phyloP scores from a whole-genome alignment of 495 filamentous ascomycete genomes.

The Parathielavia appendiculata region DNA sequence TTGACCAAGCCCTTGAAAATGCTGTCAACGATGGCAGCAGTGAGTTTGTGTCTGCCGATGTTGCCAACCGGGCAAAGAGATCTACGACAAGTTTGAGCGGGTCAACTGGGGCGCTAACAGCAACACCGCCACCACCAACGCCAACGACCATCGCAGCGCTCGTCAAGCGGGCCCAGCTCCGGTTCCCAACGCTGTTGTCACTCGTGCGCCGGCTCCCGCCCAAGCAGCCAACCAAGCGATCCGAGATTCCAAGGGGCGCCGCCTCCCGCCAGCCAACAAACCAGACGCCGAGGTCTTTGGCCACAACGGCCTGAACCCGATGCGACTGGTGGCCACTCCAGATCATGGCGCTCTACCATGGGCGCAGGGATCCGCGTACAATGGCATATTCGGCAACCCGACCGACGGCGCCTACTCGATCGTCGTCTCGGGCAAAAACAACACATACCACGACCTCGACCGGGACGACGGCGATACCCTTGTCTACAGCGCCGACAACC shows the following conservation, averaged over 20 bases:
- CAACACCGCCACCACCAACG: background rate
- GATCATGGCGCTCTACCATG: conserved; percentile 44
- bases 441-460: conserved; percentile 41
- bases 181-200: background rate
- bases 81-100: background rate
- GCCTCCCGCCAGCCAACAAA: conserved; percentile 25
- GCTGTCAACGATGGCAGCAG: no score
- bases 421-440: conserved; percentile 35
- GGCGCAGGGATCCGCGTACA: conserved; percentile 37
- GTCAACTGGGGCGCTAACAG: background rate
- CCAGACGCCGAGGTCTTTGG: conserved; percentile 40
- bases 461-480: conserved; percentile 41
- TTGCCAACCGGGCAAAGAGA: background rate
- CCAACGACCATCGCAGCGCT: background rate
- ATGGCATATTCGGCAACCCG: conserved; percentile 43
- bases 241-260: background rate
- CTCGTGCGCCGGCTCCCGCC: background rate
- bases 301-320: conserved; percentile 40
- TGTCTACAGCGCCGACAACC: conserved; percentile 43
- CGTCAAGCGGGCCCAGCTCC: background rate
- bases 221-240: background rate
- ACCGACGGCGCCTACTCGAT: conserved; percentile 44
- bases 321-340: conserved; percentile 51
- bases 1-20: no score
- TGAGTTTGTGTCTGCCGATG: no score